phyloP scores from a whole-genome alignment of 768 basidiomycete genomes.

The Atractiella rhizophila region DNA sequence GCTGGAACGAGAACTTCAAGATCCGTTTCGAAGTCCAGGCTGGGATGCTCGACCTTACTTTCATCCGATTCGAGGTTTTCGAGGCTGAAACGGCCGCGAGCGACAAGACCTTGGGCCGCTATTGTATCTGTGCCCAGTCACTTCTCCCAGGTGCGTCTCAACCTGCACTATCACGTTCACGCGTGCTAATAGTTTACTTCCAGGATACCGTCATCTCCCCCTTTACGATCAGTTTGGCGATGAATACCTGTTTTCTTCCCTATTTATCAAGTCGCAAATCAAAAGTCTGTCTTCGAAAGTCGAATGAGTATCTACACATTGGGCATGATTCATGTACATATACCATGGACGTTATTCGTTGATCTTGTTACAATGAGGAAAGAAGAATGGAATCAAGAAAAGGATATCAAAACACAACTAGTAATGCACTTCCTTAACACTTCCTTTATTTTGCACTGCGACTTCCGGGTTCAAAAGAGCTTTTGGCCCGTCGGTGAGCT shows the following conservation, averaged over 20 bases:
- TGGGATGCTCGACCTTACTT: constrained; percentile 56
- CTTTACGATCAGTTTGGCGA: constrained; percentile 65
- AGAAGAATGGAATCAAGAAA: too few relatives aligned
- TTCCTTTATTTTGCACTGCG: too few relatives aligned
- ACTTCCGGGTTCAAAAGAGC: too few relatives aligned
- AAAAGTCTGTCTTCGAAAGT: too few relatives aligned
- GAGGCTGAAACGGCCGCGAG: constrained; percentile 35
- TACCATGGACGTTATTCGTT: too few relatives aligned
- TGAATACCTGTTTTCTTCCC: constrained; percentile 75
- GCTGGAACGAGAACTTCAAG: constrained; percentile 44
- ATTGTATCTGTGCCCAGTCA: constrained; percentile 45
- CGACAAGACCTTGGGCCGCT: constrained; percentile 43
- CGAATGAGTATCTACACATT: too few relatives aligned
- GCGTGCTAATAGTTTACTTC: constrained; percentile 20
- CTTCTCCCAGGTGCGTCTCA: constrained; percentile 38
- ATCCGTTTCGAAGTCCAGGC: constrained; percentile 50
- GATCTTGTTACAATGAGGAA: too few relatives aligned
- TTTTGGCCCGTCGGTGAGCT: too few relatives aligned
- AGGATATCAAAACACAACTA: too few relatives aligned
- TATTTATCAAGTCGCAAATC: constrained; percentile 34
- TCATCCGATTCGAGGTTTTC: constrained; percentile 51
- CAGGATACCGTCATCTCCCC: constrained; percentile 73
- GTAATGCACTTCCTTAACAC: too few relatives aligned
- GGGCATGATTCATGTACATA: too few relatives aligned
- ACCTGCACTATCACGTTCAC: neutral